phyloP scores from a whole-genome alignment of 352 stramenopile species.

The Globisporangium polare region DNA sequence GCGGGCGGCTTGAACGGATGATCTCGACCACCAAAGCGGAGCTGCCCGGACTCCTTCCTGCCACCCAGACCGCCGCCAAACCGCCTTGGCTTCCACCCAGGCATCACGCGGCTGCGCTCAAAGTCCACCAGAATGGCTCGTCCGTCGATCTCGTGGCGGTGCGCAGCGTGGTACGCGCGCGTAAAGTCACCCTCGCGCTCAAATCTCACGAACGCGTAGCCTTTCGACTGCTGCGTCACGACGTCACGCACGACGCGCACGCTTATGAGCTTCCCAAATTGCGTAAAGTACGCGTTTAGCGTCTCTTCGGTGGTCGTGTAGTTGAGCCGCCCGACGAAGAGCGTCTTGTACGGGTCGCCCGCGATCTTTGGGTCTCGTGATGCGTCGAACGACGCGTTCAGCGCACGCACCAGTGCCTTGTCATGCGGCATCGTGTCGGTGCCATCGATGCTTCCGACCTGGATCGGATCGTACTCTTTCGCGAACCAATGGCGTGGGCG shows the following conservation, averaged over 20 bases:
- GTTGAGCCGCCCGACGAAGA: conserved; percentile 68
- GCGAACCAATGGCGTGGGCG: conserved; percentile 52
- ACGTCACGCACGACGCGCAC: conserved; percentile 67
- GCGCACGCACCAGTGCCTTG: conserved; percentile 53
- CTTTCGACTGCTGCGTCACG: conserved; percentile 55
- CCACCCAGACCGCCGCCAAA: conserved; percentile 74
- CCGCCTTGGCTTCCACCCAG: conserved; percentile 77
- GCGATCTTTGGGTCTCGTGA: conserved; percentile 55
- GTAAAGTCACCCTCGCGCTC: conserved; percentile 47
- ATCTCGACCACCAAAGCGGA: conserved; percentile 77
- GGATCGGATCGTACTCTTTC: conserved; percentile 58
- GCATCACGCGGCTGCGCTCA: conserved; percentile 74
- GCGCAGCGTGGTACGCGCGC: conserved; percentile 48
- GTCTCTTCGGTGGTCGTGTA: conserved; percentile 55
- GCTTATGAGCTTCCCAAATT: conserved; percentile 41
- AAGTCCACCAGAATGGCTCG: conserved; percentile 69
- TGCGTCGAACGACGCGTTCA: conserved; percentile 45
- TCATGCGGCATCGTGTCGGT: conserved; percentile 59
- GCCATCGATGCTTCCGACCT: conserved; percentile 70
- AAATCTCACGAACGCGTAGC: conserved; percentile 83
- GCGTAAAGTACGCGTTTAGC: conserved; percentile 35
- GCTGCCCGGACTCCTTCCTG: conserved; percentile 74
- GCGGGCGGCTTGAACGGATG: conserved; percentile 60
- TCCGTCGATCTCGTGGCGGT: conserved; percentile 56
- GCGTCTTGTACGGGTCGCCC: conserved; percentile 54